phyloP scores from a whole-genome alignment of 306 rosid genomes.

The Purshia tridentata region DNA sequence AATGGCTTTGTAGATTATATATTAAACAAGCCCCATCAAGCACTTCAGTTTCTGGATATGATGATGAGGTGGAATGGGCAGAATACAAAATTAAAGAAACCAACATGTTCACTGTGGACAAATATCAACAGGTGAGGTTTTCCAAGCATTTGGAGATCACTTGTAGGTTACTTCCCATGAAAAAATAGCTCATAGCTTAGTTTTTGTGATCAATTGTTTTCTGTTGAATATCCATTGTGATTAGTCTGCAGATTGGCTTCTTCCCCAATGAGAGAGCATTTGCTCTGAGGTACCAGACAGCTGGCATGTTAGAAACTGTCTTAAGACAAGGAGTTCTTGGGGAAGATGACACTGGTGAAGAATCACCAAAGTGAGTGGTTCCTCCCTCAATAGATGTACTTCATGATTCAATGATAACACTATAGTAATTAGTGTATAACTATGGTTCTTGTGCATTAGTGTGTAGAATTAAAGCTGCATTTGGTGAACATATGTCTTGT shows the following conservation, averaged over 20 bases:
- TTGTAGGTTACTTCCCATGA: neutral
- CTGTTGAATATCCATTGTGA: conserved; percentile 56
- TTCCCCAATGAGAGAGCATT: conserved; percentile 86
- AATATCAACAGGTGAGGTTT: conserved; percentile 89
- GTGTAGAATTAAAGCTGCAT: conserved; percentile 18
- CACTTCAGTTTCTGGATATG: conserved; percentile 55
- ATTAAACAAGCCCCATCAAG: conserved; percentile 70
- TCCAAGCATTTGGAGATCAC: conserved; percentile 9
- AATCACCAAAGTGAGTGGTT: conserved; percentile 72
- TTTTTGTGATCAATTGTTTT: conserved; percentile 40
- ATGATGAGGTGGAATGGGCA: conserved; percentile 72
- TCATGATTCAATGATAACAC: neutral
- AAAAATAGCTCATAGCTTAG: conserved; percentile 11
- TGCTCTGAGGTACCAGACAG: conserved; percentile 91
- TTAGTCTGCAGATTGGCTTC: conserved; percentile 96
- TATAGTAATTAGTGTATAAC: neutral
- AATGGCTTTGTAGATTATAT: conserved; percentile 56
- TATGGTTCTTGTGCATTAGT: neutral
- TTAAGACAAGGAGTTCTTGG: conserved; percentile 91
- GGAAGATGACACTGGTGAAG: conserved; percentile 95
- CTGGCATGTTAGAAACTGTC: conserved; percentile 89
- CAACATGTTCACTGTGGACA: conserved; percentile 88
- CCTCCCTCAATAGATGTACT: conserved; percentile 12
- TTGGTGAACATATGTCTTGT: conserved; percentile 6
- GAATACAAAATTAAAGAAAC: conserved; percentile 95